Percentiles rank a stretch among this genome's conserved stretches.
Evolutionary conservation across 2,329 filamentous ascomycete genomes (phyloP).

Genomic region (Sordariomycetes sp.): DNA sequence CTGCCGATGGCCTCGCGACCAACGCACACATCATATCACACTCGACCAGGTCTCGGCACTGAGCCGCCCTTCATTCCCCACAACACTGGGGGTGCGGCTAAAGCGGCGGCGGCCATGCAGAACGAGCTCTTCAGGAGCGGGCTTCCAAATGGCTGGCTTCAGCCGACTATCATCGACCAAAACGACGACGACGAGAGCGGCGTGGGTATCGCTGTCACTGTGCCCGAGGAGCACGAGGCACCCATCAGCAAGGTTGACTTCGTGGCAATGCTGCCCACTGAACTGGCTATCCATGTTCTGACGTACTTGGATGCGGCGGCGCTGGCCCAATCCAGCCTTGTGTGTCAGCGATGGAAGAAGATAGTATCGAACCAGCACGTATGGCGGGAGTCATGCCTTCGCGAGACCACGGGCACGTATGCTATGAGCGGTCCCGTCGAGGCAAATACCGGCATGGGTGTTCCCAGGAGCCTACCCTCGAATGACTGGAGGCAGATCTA

Average conservation of each 20-base stretch:
- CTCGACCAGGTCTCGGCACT: slow-evolving; percentile 36
- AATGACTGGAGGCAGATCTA: slow-evolving; percentile 87
- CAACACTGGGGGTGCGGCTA: slow-evolving; percentile 51
- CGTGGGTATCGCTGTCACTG: slow-evolving; percentile 49
- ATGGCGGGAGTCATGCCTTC: slow-evolving; percentile 54
- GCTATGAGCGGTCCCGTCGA: slow-evolving; percentile 44
- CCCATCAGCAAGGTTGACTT: slow-evolving; percentile 49
- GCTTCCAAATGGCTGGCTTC: slow-evolving; percentile 37
- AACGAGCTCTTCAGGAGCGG: slow-evolving; percentile 38
- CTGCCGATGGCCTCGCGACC: slow-evolving; percentile 12
- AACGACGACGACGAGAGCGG: slow-evolving; percentile 53
- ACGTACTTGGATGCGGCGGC: slow-evolving; percentile 44
- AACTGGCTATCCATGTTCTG: slow-evolving; percentile 51
- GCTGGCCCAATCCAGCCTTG: slow-evolving; percentile 37
- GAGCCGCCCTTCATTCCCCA: slow-evolving; percentile 53
- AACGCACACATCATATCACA: slow-evolving; percentile 19
- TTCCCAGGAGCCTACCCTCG: slow-evolving; percentile 44
- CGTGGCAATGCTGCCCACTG: slow-evolving; percentile 41
- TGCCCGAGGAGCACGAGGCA: slow-evolving; percentile 26
- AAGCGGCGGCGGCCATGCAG: slow-evolving; percentile 50
- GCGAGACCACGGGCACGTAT: slow-evolving; percentile 51
- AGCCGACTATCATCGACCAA: slow-evolving; percentile 30
- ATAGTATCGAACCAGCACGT: slow-evolving; percentile 45
- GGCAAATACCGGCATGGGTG: slow-evolving; percentile 46
- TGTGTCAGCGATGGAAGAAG: slow-evolving; percentile 41